A percentile compares a stretch with the other conserved stretches of the same genome.
Evolutionary conservation across 148 eudicot species (phyloP).

Genomic region (Gaultheria prostrata): DNA sequence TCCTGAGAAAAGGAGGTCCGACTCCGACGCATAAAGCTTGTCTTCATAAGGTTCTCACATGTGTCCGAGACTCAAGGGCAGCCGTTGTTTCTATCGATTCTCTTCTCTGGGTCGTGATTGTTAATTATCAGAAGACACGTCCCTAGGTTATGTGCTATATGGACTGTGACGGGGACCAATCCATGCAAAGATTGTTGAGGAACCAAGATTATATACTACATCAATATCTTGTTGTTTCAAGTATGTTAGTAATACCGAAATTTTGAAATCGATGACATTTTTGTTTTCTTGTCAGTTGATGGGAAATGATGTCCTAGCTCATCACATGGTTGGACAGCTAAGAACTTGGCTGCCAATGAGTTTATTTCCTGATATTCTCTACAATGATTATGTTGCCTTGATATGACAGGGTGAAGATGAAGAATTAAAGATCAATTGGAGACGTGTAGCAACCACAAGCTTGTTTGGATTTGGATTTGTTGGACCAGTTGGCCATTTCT

Average conservation of each 20-base stretch:
- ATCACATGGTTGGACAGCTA: neutral
- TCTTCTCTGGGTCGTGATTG: neutral
- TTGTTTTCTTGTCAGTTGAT: neutral
- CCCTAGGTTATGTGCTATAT: neutral
- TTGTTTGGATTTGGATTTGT: constrained; percentile 91
- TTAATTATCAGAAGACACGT: neutral
- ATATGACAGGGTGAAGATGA: constrained; percentile 52
- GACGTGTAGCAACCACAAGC: constrained; percentile 85
- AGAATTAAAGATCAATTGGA: constrained; percentile 71
- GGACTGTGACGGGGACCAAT: neutral
- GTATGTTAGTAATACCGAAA: neutral
- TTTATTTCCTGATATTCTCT: neutral
- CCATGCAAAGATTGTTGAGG: neutral
- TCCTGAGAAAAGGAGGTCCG: neutral
- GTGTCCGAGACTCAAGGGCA: neutral
- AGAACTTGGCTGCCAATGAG: neutral
- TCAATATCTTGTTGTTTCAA: neutral
- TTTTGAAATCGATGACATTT: neutral
- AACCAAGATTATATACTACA: neutral
- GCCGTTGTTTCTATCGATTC: neutral
- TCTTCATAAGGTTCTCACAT: neutral
- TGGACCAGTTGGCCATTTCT: constrained; percentile 96
- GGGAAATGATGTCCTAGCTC: neutral
- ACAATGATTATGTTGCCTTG: constrained; percentile 4
- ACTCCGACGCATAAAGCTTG: neutral